Conservation (phyloP, 1,139 yeast genomes). For the Geotrichum siamense region DNA sequence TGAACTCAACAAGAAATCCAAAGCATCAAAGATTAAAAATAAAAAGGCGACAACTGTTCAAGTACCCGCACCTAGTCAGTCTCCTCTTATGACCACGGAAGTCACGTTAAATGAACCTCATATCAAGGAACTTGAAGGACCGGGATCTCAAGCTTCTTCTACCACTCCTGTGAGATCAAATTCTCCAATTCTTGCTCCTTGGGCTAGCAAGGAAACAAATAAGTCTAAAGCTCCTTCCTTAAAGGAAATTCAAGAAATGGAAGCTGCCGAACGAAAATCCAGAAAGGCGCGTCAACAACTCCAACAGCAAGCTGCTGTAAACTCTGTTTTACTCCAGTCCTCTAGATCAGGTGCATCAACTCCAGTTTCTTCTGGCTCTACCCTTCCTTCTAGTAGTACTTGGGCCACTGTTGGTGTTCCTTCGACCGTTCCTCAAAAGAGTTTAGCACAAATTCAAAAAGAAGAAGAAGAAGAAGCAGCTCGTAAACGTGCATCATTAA, state of each 20-base stretch:
- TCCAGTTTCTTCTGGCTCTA: slow-evolving; percentile 22
- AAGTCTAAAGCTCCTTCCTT: slow-evolving; percentile 47
- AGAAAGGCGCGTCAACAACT: slow-evolving; percentile 28
- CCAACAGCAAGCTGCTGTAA: slow-evolving; percentile 32
- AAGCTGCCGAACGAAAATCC: slow-evolving; percentile 43
- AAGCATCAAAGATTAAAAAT: slow-evolving; percentile 10
- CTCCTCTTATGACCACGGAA: background rate
- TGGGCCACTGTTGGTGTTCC: slow-evolving; percentile 45
- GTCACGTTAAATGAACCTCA: too few relatives aligned
- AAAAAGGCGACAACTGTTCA: slow-evolving; percentile 14
- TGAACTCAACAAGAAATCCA: slow-evolving; percentile 10
- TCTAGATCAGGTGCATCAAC: slow-evolving; percentile 22
- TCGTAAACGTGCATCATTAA: slow-evolving; percentile 26
- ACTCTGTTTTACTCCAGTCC: slow-evolving; percentile 21
- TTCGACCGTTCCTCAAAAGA: slow-evolving; percentile 33
- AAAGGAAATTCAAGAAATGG: slow-evolving; percentile 64
- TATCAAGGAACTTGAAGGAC: too few relatives aligned
- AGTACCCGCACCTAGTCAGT: background rate
- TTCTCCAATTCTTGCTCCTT: slow-evolving; percentile 36
- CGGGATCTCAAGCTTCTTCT: too few relatives aligned
- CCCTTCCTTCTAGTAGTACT: slow-evolving; percentile 45
- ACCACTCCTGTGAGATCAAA: slow-evolving; percentile 2
- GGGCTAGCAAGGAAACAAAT: slow-evolving; percentile 39
- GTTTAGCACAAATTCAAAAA: slow-evolving; percentile 44
- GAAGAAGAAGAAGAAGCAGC: slow-evolving; percentile 40